Evolutionary conservation across 371 early-diverging fungal genomes (phyloP).

Genomic region (Cladochytrium tenue): DNA sequence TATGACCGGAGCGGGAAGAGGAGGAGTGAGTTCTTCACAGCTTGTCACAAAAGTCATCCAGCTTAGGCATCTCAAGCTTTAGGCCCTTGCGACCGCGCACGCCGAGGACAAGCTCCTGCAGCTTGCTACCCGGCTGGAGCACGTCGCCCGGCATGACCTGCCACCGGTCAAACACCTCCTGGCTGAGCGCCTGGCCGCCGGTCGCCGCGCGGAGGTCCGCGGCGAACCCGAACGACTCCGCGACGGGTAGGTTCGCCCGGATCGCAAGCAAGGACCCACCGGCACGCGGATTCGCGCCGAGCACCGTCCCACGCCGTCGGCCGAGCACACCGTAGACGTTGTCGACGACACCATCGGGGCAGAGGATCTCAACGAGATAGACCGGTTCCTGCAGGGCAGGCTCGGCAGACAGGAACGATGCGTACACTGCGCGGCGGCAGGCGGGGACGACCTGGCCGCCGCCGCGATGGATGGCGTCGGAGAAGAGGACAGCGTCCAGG

Average conservation of each 20-base stretch:
- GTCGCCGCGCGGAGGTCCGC: conserved; percentile 83
- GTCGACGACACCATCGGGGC: conserved; percentile 93
- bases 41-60: conserved; percentile 89
- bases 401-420: conserved; percentile 83
- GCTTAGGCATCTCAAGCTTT: conserved; percentile 73
- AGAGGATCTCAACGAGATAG: conserved; percentile 96
- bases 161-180: conserved; percentile 85
- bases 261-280: conserved; percentile 93
- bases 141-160: conserved; percentile 80
- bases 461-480: conserved; percentile 99
- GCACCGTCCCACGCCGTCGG: conserved; percentile 96
- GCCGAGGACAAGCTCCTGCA: conserved; percentile 71
- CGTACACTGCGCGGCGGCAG: conserved; percentile 94
- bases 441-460: conserved; percentile 99
- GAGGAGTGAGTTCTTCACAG: too few species aligned
- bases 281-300: conserved; percentile 89
- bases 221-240: conserved; percentile 99
- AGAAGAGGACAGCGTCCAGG: conserved; percentile 95
- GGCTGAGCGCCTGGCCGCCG: conserved; percentile 94
- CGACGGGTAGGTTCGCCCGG: conserved; percentile 97
- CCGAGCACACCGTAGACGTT: conserved; percentile 97
- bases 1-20: too few species aligned
- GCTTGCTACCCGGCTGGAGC: conserved; percentile 76
- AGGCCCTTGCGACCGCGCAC: conserved; percentile 96
- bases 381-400: conserved; percentile 99